phyloP scores from a whole-genome alignment of 331 rosid genomes.

The Pyracantha coccinea region DNA sequence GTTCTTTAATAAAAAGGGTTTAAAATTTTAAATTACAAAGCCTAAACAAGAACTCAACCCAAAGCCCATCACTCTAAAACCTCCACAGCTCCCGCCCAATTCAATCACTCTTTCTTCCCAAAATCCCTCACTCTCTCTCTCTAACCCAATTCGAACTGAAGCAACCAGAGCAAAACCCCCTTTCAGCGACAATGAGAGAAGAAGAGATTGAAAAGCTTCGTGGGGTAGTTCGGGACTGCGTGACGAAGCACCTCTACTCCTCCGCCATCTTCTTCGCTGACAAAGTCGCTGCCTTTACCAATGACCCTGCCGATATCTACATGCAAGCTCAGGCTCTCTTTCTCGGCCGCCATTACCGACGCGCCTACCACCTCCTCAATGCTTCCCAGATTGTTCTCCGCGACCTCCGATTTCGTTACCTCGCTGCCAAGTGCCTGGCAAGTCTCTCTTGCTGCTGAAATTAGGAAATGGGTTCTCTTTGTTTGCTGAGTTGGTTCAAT shows the following conservation, averaged over 20 bases:
- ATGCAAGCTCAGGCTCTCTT: constrained; percentile 98
- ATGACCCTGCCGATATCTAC: constrained; percentile 86
- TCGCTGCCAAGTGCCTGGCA: constrained; percentile 91
- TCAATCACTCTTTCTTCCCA: background rate
- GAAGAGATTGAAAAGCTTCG: constrained; percentile 90
- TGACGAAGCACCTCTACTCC: constrained; percentile 87
- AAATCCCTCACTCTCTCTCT: background rate
- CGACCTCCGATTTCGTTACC: constrained; percentile 95
- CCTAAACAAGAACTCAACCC: background rate
- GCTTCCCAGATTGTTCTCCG: constrained; percentile 87
- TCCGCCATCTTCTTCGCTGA: constrained; percentile 97
- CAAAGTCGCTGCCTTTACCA: constrained; percentile 83
- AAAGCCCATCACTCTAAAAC: background rate
- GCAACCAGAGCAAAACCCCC: background rate
- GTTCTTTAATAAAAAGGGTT: background rate
- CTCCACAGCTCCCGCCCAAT: constrained; percentile 2
- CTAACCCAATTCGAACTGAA: background rate
- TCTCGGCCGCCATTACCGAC: constrained; percentile 94
- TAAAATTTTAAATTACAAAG: background rate
- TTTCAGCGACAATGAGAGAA: constrained; percentile 48
- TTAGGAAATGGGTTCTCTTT: background rate
- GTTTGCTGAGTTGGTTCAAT: background rate
- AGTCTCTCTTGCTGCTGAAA: background rate
- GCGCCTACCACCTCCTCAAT: constrained; percentile 90
- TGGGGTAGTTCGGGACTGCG: constrained; percentile 87